Percentiles rank a stretch among this genome's conserved stretches.
Evolutionary conservation across 2,329 filamentous ascomycete species (phyloP).

Genomic region (Penicillium psychrosexuale): DNA sequence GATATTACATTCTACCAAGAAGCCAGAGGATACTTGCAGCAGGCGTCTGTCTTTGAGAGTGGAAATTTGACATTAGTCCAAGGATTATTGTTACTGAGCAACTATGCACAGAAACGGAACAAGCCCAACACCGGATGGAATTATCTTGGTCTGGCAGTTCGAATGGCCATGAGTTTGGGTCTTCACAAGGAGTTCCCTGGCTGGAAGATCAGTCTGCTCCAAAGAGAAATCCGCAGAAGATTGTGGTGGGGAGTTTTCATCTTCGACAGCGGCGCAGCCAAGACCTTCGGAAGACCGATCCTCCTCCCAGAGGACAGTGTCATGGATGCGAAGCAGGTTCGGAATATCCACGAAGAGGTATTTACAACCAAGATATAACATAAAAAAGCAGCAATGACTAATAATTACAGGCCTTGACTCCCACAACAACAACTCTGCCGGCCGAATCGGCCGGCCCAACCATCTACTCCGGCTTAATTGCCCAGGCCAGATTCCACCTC

Average conservation of each 20-base stretch:
- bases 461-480: slow-evolving; percentile 44
- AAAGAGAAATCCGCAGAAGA: slow-evolving; percentile 42
- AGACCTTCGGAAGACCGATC: slow-evolving; percentile 51
- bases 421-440: slow-evolving; percentile 37
- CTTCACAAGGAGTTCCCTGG: slow-evolving; percentile 51
- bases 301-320: slow-evolving; percentile 45
- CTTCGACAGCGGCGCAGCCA: slow-evolving; percentile 50
- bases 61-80: slow-evolving; percentile 51
- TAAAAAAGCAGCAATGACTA: not conserved
- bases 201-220: slow-evolving; percentile 46
- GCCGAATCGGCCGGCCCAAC: slow-evolving; percentile 40
- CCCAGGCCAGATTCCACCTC: slow-evolving; percentile 44
- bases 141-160: slow-evolving; percentile 48
- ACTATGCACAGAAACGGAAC: slow-evolving; percentile 51
- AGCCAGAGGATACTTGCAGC: slow-evolving; percentile 46
- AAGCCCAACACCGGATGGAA: slow-evolving; percentile 53
- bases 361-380: not conserved
- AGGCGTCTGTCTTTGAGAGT: slow-evolving; percentile 47
- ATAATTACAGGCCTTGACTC: slow-evolving; percentile 22
- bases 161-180: slow-evolving; percentile 51
- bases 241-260: slow-evolving; percentile 46
- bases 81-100: slow-evolving; percentile 47
- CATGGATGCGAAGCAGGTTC: slow-evolving; percentile 45
- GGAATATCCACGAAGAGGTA: slow-evolving; percentile 46
- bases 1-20: slow-evolving; percentile 49